Conservation (phyloP, 371 early-diverging fungal species). For the Funneliformis caledonium region DNA sequence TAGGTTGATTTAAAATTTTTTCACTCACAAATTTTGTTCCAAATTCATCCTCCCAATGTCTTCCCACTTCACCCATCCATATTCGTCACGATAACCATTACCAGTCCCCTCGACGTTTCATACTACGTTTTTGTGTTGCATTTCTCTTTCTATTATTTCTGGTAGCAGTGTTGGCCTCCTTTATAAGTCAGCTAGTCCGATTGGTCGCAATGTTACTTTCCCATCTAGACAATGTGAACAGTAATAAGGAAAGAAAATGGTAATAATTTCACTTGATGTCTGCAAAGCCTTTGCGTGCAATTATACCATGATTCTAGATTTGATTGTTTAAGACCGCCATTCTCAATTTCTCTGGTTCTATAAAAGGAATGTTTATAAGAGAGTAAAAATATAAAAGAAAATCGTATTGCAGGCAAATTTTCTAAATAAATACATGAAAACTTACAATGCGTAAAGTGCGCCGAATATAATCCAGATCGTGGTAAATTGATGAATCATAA, state of each 20-base stretch:
- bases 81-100: slow-evolving; percentile 24
- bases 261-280: slow-evolving; percentile 19
- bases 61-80: slow-evolving; percentile 22
- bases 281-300: slow-evolving; percentile 29
- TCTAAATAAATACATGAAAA: not conserved
- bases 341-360: slow-evolving; percentile 40
- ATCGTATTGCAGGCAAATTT: not conserved
- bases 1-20: slow-evolving; percentile 16
- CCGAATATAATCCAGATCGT: slow-evolving; percentile 29
- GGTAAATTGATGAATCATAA: slow-evolving; percentile 6
- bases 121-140: not conserved
- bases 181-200: no score
- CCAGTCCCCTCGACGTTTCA: slow-evolving; percentile 2
- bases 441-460: slow-evolving; percentile 33
- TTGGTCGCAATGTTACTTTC: slow-evolving; percentile 4
- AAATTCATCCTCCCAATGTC: slow-evolving; percentile 3
- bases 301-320: slow-evolving; percentile 39
- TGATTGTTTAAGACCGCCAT: not conserved
- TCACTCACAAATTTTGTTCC: slow-evolving; percentile 28
- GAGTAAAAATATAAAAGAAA: not conserved
- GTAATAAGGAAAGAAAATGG: not conserved
- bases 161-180: not conserved
- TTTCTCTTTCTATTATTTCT: slow-evolving; percentile 34
- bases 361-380: slow-evolving; percentile 1
- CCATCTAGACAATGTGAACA: not conserved